Evolutionary conservation across 331 rosid genomes (phyloP), one percentile per base, ranked within the genome.

Genomic region (Dryas integrifolia): DNA sequence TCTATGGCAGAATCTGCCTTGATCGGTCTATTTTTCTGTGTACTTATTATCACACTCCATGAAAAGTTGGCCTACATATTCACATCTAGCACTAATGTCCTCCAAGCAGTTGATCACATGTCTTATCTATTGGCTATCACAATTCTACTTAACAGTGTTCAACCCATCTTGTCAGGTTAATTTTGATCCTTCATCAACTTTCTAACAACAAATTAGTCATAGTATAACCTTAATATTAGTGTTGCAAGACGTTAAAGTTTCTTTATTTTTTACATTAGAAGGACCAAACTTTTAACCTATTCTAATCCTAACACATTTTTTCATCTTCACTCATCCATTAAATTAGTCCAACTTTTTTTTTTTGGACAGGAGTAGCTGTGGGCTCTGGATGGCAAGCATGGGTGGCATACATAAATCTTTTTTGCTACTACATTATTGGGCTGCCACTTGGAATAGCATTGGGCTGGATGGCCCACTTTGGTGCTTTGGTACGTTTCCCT

Each of bases 311-410:
- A 30, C 35, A 30, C 35, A 30, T 30, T 30, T 30, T 30, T 30
- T 30, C 35, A 30, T 30, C 35, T 30, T 30, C 3, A 2, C 35
- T 30, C 35, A 1, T 30, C 0, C 2, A 30, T 2, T 30, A 1
- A 30, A 21, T 21, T 21, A 30, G 35, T 30, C 35, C 35, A 7
- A 5, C 7, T 35, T 9, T 11, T 41, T 47, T 55, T 1, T 24
- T 41, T 40, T 11, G 51, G n/a, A 70, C 74, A 88, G 98, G 98
- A 10, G 92, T 92, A 58, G 98, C 98, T 3, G 96, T 92, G 50
- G 98, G 98, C 14, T 90, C 91, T 0, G 98, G 98, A 52, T 88
- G 98, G 96, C 96, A 90, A 77, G 77, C 83, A 61, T 75, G 40
- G 57, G 96, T 92, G 6, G 98, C 98, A 24, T 92, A 81, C 38